phyloP scores from a whole-genome alignment of 371 early-diverging fungal genomes.

The Mortierella sp. region DNA sequence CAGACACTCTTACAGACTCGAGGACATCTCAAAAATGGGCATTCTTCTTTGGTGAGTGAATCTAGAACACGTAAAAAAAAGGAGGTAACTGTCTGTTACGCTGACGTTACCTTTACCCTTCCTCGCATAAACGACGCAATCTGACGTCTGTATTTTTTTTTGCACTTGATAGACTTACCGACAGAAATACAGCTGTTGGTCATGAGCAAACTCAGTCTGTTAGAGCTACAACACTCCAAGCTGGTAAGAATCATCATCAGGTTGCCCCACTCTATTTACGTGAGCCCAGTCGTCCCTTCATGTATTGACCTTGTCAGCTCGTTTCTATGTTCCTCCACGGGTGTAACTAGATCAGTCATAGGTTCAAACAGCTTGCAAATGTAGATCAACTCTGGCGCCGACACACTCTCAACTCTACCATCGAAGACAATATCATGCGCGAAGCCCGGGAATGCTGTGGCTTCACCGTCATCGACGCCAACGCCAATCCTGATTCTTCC shows the following conservation, averaged over 20 bases:
- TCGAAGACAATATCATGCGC: conserved; percentile 16
- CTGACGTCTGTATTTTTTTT: neutral
- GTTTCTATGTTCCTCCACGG: neutral
- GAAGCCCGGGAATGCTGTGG: conserved; percentile 25
- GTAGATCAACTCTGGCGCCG: conserved; percentile 45
- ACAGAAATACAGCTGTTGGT: conserved; percentile 38
- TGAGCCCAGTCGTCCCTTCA: neutral
- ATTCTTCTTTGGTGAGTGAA: conserved; percentile 17
- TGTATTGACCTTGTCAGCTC: neutral
- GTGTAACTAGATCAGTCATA: conserved; percentile 27
- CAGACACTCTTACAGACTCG: neutral
- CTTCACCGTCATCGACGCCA: neutral
- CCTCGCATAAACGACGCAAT: neutral
- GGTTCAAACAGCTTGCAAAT: conserved; percentile 29
- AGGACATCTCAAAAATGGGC: neutral
- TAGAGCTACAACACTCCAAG: conserved; percentile 24
- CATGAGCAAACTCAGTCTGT: conserved; percentile 24
- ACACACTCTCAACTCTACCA: neutral
- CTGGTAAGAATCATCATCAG: conserved; percentile 16
- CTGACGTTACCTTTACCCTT: neutral
- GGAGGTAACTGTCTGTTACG: neutral
- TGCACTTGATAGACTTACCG: conserved; percentile 20
- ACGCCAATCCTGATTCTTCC: neutral
- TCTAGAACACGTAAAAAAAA: neutral
- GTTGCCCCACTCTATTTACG: too few relatives aligned